phyloP scores from a whole-genome alignment of 208 protist species.

The Phytomonas sp. region DNA sequence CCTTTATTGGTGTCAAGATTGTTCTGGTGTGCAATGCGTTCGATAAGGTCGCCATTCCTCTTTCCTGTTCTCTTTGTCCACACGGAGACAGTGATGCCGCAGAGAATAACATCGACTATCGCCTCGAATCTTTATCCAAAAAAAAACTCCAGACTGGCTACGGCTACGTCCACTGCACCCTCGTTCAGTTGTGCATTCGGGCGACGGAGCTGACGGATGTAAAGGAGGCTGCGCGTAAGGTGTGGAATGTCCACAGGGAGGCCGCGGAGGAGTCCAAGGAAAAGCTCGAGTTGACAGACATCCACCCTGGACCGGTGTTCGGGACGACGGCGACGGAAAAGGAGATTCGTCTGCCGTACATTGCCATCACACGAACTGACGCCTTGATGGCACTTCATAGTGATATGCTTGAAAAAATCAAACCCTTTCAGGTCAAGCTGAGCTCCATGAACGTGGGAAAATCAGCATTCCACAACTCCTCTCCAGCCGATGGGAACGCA shows the following conservation, averaged over 20 bases:
- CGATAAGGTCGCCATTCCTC: slow-evolving; percentile 50
- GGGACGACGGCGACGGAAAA: slow-evolving; percentile 23
- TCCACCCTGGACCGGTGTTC: slow-evolving; percentile 42
- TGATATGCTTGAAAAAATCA: slow-evolving; percentile 31
- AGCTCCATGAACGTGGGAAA: slow-evolving; percentile 39
- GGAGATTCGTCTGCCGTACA: slow-evolving; percentile 43
- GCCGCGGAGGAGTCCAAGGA: slow-evolving; percentile 24
- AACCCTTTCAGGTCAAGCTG: slow-evolving; percentile 39
- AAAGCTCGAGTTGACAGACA: slow-evolving; percentile 22
- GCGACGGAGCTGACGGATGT: slow-evolving; percentile 39
- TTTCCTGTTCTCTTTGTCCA: slow-evolving; percentile 56
- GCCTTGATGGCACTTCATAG: slow-evolving; percentile 42
- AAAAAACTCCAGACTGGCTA: slow-evolving; percentile 36
- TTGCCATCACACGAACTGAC: slow-evolving; percentile 32
- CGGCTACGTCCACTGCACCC: slow-evolving; percentile 67
- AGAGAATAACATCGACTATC: slow-evolving; percentile 35
- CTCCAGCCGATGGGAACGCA: slow-evolving; percentile 28
- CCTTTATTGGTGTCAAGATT: slow-evolving; percentile 59
- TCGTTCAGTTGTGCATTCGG: slow-evolving; percentile 54
- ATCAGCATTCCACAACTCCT: slow-evolving; percentile 61
- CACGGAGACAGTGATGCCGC: slow-evolving; percentile 20
- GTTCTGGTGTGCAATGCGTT: slow-evolving; percentile 59
- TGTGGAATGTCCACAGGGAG: slow-evolving; percentile 30
- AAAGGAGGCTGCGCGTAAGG: slow-evolving; percentile 27
- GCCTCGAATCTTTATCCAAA: slow-evolving; percentile 39